Percentiles rank a stretch among this genome's conserved stretches.
Conservation (phyloP, 2,329 filamentous ascomycete genomes). For the Ceratocystis colombiana region DNA sequence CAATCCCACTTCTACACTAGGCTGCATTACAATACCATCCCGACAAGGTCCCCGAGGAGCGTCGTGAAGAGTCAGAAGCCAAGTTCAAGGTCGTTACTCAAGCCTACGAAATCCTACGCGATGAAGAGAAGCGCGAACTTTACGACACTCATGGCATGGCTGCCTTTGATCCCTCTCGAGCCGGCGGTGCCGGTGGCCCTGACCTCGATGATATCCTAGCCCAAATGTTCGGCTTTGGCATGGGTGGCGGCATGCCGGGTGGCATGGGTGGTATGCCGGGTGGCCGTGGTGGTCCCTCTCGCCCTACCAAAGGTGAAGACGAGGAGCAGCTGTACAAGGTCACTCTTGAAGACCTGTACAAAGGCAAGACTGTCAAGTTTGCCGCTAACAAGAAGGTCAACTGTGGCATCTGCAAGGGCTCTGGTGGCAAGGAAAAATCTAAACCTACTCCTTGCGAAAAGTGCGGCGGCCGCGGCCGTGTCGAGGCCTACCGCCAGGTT, state of each 20-base stretch:
- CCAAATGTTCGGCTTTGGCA: constrained; percentile 77
- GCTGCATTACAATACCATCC: constrained; percentile 82
- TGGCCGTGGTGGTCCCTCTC: constrained; percentile 44
- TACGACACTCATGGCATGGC: constrained; percentile 96
- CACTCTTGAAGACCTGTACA: constrained; percentile 88
- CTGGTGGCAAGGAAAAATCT: constrained; percentile 82
- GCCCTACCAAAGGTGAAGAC: constrained; percentile 62
- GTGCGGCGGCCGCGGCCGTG: constrained; percentile 71
- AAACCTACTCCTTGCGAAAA: constrained; percentile 73
- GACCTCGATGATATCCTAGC: constrained; percentile 88
- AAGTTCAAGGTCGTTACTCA: constrained; percentile 89
- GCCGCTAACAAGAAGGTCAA: constrained; percentile 85
- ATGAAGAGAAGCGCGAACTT: constrained; percentile 83
- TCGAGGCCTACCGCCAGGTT: constrained; percentile 68
- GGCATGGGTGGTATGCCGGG: constrained; percentile 31
- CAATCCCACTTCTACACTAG: constrained; percentile 38
- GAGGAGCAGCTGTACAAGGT: constrained; percentile 90
- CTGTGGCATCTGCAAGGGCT: constrained; percentile 77
- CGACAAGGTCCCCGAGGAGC: constrained; percentile 83
- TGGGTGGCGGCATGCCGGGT: constrained; percentile 43
- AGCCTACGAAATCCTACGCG: constrained; percentile 94
- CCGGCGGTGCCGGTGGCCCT: constrained; percentile 44
- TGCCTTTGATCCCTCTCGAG: constrained; percentile 72
- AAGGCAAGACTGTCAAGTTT: constrained; percentile 96
- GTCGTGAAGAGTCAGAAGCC: constrained; percentile 73